These are phyloP conservation scores for Sporisorium sorghi DNA, from an alignment of 1,284 basidiomycete species.

Conservation along the genomic window DNA sequence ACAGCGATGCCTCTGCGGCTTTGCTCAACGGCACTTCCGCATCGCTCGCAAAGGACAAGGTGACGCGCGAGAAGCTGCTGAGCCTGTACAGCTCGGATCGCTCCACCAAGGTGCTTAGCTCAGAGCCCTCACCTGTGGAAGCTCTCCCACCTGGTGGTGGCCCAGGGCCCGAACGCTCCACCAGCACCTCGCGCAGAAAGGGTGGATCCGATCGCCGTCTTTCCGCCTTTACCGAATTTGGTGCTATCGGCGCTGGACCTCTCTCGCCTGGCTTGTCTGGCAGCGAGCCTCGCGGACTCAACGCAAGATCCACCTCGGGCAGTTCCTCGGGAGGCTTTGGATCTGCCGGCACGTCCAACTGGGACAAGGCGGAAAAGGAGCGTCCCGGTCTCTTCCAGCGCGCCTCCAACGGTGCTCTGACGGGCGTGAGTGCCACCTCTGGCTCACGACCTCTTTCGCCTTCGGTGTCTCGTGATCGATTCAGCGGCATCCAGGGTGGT, in stretches of 20 bases:
- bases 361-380: conserved; percentile 49
- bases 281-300: conserved; percentile 53
- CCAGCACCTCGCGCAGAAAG: conserved; percentile 46
- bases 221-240: conserved; percentile 37
- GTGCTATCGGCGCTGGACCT: conserved; percentile 30
- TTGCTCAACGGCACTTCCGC: conserved; percentile 33
- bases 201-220: conserved; percentile 36
- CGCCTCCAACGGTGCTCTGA: conserved; percentile 40
- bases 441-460: conserved; percentile 47
- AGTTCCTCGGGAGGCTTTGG: conserved; percentile 37
- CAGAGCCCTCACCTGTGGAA: conserved; percentile 36
- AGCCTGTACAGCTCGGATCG: conserved; percentile 61
- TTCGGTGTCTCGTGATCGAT: conserved; percentile 51
- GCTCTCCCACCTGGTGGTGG: conserved; percentile 16
- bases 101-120: conserved; percentile 23
- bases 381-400: conserved; percentile 59
- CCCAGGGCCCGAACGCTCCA: conserved; percentile 29
- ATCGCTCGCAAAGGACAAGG: conserved; percentile 42
- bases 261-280: conserved; percentile 29
- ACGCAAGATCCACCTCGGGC: conserved; percentile 49
- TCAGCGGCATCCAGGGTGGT: conserved; percentile 60
- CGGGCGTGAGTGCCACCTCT: conserved; percentile 29
- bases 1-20: conserved; percentile 30
- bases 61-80: conserved; percentile 51
- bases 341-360: conserved; percentile 31